phyloP scores from a whole-genome alignment of 2,329 filamentous ascomycete genomes.

The Xylaria sp. region DNA sequence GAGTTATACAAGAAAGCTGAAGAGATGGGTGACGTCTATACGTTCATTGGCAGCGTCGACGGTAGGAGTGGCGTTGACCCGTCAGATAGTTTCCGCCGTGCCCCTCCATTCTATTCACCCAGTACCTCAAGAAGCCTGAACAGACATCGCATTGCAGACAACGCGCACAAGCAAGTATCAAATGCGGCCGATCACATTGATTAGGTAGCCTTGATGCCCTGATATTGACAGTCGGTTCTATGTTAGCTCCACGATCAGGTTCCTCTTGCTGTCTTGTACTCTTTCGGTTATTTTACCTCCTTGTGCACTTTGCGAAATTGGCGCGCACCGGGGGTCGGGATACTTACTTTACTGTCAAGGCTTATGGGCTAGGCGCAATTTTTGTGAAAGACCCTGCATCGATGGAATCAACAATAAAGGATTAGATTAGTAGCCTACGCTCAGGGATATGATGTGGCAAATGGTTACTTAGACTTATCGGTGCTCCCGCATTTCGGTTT shows the following conservation, averaged over 20 bases:
- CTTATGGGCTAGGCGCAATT: not conserved
- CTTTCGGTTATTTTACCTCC: not conserved
- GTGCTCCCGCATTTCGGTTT: not conserved
- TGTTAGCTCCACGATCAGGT: not conserved
- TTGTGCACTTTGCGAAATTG: not conserved
- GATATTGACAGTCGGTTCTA: not conserved
- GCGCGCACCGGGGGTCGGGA: not conserved
- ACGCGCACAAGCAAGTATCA: conserved; percentile 21
- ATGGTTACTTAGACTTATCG: not conserved
- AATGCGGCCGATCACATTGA: not conserved
- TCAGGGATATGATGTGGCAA: not conserved
- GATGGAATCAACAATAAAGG: not conserved
- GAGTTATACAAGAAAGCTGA: conserved; percentile 61
- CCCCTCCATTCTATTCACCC: conserved; percentile 51
- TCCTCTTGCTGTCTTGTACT: not conserved
- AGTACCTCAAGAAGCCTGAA: conserved; percentile 60
- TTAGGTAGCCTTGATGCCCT: conserved; percentile 12
- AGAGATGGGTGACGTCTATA: conserved; percentile 59
- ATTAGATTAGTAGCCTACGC: not conserved
- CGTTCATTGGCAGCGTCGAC: conserved; percentile 64
- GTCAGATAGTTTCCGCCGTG: conserved; percentile 56
- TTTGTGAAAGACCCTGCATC: not conserved
- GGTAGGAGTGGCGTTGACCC: conserved; percentile 62
- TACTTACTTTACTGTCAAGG: not conserved
- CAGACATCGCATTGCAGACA: conserved; percentile 48